Conservation (phyloP, 1,139 yeast genomes). For the Hyphopichia buzzinii region DNA sequence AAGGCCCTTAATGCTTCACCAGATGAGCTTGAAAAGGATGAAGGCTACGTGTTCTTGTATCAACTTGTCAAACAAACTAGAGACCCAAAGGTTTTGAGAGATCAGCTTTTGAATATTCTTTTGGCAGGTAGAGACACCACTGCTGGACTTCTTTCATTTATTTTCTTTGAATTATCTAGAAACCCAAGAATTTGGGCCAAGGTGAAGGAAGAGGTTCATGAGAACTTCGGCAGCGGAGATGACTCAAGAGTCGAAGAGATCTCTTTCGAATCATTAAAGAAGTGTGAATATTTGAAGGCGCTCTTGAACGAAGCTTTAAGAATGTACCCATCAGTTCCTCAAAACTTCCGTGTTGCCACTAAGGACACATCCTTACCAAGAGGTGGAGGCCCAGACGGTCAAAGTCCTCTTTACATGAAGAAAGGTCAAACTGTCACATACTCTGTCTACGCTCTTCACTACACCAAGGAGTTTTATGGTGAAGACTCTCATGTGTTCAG, state of each 20-base stretch:
- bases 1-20: constrained; percentile 26
- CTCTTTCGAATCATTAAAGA: constrained; percentile 46
- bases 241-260: constrained; percentile 24
- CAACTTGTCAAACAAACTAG: constrained; percentile 51
- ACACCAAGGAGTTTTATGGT: constrained; percentile 41
- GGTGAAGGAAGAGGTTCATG: constrained; percentile 37
- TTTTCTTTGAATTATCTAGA: constrained; percentile 45
- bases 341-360: constrained; percentile 43
- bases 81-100: constrained; percentile 48
- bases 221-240: constrained; percentile 31
- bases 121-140: constrained; percentile 61
- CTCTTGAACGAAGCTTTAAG: constrained; percentile 51
- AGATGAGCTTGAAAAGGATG: constrained; percentile 33
- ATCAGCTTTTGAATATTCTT: constrained; percentile 50
- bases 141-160: constrained; percentile 51
- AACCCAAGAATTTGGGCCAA: constrained; percentile 38
- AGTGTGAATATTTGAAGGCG: constrained; percentile 47
- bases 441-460: constrained; percentile 41
- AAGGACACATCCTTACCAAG: constrained; percentile 49
- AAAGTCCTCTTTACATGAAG: constrained; percentile 39
- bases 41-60: constrained; percentile 49
- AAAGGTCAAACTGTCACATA: constrained; percentile 42
- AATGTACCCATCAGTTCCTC: constrained; percentile 54
- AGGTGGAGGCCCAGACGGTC: constrained; percentile 52
- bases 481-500: constrained; percentile 41